Evolutionary conservation across 108 stramenopile species (phyloP), one percentile per base, ranked within the genome.

Genomic region (Skeletonema potamos): DNA sequence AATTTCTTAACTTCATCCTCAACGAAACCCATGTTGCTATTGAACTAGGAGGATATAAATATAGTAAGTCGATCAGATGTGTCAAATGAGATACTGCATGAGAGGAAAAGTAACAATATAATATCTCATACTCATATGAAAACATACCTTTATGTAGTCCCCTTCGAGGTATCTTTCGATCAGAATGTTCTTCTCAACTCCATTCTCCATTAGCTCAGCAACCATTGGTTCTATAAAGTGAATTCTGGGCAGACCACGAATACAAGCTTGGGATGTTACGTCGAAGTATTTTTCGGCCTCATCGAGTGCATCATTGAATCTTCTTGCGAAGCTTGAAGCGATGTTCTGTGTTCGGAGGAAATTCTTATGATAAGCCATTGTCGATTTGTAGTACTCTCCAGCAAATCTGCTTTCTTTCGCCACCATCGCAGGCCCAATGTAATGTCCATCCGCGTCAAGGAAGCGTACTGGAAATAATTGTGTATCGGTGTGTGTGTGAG

Each of bases 401-500:
- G 81, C 71, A 20, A 87, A 87, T 55, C 84, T 64, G 3, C 77
- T 79, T 54, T 87, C 82, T 59, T 85, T 87, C 7, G 87, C 87
- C 13, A 87, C 87, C 81, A 80, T 79, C 1, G 18, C 33, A 3
- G 78, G 76, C 4, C 84, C 84, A 27, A 62, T 58, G 24, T 75
- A 83, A 2, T 58, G 58, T 34, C 76, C 79, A 27, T 81, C 18
- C 20, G 79, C 34, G 51, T 84, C 84, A 18, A 87, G 41, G 58
- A 72, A 83, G 24, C 81, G 79, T 24, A 85, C 82, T 54, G 22
- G 0, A 51, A 0, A 22, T 0, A 9, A 6, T 34, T 34, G 34
- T 34, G 7, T 6, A 7, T 34, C 7, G 34, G 34, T 34, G 34
- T n/a, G n/a, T n/a, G n/a, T n/a, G 30, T 32, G 30, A 32, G 30